Percentiles rank a stretch among this genome's conserved stretches.
These are phyloP conservation scores for Talaromyces proteolyticus DNA, from an alignment of 495 filamentous ascomycete genomes.

Conservation along the genomic window DNA sequence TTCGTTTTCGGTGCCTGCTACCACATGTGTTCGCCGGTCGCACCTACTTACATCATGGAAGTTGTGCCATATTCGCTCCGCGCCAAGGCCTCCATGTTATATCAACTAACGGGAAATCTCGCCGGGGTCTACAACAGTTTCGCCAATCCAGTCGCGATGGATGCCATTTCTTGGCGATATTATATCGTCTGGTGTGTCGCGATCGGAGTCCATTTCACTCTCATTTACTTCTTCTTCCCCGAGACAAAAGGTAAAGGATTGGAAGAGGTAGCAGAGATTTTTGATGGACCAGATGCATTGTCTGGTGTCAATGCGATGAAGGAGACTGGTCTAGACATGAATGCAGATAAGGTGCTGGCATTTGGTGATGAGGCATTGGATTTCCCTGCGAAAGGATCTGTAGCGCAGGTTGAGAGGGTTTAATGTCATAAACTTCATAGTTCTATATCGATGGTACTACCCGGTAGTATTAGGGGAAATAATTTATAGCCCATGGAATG, in stretches of 20 bases:
- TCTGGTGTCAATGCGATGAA: too few relatives aligned
- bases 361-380: too few relatives aligned
- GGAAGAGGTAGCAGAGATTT: constrained; percentile 86
- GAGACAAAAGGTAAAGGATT: constrained; percentile 86
- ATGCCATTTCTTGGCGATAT: constrained; percentile 28
- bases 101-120: background rate
- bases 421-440: too few relatives aligned
- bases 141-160: constrained; percentile 28
- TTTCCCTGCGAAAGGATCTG: too few relatives aligned
- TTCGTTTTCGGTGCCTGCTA: constrained; percentile 55
- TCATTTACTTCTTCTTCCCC: constrained; percentile 72
- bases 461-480: too few relatives aligned
- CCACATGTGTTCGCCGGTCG: constrained; percentile 1
- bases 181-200: constrained; percentile 31
- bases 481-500: too few relatives aligned
- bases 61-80: constrained; percentile 62
- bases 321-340: too few relatives aligned
- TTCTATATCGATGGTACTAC: too few relatives aligned
- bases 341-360: too few relatives aligned
- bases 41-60: constrained; percentile 51
- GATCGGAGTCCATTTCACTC: constrained; percentile 14
- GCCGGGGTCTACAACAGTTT: background rate
- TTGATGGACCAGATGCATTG: too few relatives aligned
- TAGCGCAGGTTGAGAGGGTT: too few relatives aligned
- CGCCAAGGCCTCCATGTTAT: constrained; percentile 43